Evolutionary conservation across 1,284 basidiomycete genomes (phyloP).

Genomic region (Ganoderma sinense): DNA sequence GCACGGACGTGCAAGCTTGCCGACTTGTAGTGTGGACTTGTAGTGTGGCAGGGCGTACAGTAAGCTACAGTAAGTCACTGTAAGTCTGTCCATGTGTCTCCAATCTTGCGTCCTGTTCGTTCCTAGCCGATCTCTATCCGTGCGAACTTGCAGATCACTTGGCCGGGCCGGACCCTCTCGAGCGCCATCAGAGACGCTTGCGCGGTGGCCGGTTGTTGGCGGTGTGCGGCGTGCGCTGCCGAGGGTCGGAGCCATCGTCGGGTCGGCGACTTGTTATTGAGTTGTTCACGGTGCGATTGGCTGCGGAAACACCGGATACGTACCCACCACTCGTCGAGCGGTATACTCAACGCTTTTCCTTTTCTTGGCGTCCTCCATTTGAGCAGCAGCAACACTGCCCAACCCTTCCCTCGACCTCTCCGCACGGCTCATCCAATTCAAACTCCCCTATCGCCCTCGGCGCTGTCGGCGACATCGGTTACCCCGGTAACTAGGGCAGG

Average conservation of each 20-base stretch:
- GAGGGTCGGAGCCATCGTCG: background rate
- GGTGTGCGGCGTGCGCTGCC: background rate
- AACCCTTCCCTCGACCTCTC: background rate
- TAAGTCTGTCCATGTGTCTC: background rate
- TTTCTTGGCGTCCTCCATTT: constrained; percentile 2
- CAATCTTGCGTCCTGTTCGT: constrained; percentile 8
- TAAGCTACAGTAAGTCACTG: no score
- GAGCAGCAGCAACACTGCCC: background rate
- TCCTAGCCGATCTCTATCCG: constrained; percentile 8
- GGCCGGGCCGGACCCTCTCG: background rate
- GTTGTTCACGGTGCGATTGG: background rate
- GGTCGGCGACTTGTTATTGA: background rate
- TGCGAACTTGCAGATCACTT: constrained; percentile 24
- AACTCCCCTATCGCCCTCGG: constrained; percentile 14
- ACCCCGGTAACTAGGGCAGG: constrained; percentile 26
- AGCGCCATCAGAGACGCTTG: no score
- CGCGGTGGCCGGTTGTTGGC: background rate
- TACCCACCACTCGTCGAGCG: background rate
- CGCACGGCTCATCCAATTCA: background rate
- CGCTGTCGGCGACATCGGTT: constrained; percentile 24
- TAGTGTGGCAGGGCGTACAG: no score
- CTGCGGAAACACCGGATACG: constrained; percentile 2
- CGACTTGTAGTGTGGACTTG: no score
- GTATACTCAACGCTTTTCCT: constrained; percentile 10
- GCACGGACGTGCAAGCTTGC: no score